Conservation (phyloP, 805 yeast species). For the Saturnispora dispora region DNA sequence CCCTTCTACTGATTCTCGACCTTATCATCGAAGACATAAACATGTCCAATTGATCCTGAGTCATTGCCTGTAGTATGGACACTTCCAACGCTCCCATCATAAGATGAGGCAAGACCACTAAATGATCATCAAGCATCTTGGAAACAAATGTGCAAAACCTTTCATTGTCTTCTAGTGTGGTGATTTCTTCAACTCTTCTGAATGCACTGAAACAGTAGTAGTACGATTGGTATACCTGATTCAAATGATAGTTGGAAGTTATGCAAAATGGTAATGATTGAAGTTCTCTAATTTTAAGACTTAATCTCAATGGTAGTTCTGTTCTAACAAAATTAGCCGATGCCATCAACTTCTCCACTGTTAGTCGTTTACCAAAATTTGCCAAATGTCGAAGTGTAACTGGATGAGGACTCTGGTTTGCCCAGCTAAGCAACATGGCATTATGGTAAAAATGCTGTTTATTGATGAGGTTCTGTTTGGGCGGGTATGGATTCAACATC, state of each 20-base stretch:
- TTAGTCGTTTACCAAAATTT: slow-evolving; percentile 72
- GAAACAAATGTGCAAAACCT: slow-evolving; percentile 57
- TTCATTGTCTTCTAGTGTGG: slow-evolving; percentile 65
- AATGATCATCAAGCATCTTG: slow-evolving; percentile 66
- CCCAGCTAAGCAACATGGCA: slow-evolving; percentile 54
- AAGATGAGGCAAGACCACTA: slow-evolving; percentile 74
- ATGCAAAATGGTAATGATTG: slow-evolving; percentile 76
- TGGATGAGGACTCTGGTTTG: slow-evolving; percentile 68
- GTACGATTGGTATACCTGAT: slow-evolving; percentile 78
- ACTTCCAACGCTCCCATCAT: slow-evolving; percentile 91
- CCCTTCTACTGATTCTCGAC: slow-evolving; percentile 81
- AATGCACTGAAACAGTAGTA: slow-evolving; percentile 81
- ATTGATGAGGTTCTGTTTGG: slow-evolving; percentile 13
- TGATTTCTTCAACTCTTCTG: slow-evolving; percentile 60
- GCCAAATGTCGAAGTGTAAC: slow-evolving; percentile 86
- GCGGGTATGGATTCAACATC: slow-evolving; percentile 9
- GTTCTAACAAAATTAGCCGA: slow-evolving; percentile 85
- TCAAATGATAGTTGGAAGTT: slow-evolving; percentile 76
- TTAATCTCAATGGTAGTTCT: slow-evolving; percentile 78
- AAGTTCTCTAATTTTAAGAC: slow-evolving; percentile 68
- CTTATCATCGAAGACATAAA: slow-evolving; percentile 72
- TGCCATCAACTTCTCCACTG: slow-evolving; percentile 64
- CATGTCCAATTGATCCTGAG: slow-evolving; percentile 55
- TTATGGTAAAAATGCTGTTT: slow-evolving; percentile 85
- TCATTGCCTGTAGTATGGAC: slow-evolving; percentile 48